Evolutionary conservation across 2,329 filamentous ascomycete species (phyloP).

Genomic region (Plenodomus tracheiphilus): DNA sequence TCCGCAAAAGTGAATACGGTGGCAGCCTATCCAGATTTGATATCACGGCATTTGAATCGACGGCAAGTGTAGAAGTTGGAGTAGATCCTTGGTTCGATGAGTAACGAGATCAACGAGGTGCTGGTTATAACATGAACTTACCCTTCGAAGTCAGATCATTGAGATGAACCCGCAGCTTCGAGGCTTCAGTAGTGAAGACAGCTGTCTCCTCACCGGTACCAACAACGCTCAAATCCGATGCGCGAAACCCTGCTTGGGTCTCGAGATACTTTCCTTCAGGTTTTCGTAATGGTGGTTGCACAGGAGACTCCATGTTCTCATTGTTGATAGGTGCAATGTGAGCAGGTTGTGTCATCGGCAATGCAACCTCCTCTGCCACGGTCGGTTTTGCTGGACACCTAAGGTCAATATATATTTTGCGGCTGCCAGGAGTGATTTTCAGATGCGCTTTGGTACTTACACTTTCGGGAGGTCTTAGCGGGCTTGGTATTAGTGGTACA

Average conservation of each 20-base stretch:
- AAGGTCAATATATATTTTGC: neutral
- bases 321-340: neutral
- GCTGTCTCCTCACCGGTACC: neutral
- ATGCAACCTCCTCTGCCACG: neutral
- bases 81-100: neutral
- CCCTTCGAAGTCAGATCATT: neutral
- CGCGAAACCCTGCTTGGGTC: neutral
- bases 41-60: slow-evolving; percentile 19
- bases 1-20: slow-evolving; percentile 6
- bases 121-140: neutral
- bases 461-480: neutral
- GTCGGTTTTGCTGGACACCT: too few species aligned
- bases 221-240: neutral
- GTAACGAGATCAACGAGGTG: neutral
- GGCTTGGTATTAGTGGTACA: neutral
- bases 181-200: too few species aligned
- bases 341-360: neutral
- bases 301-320: neutral
- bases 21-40: slow-evolving; percentile 28
- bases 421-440: too few species aligned
- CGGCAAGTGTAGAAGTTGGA: slow-evolving; percentile 16
- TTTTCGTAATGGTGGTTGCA: neutral
- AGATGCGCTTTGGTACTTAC: too few species aligned
- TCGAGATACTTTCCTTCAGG: neutral
- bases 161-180: neutral